Conservation (phyloP, 768 basidiomycete genomes). For the Suillus brevipes region DNA sequence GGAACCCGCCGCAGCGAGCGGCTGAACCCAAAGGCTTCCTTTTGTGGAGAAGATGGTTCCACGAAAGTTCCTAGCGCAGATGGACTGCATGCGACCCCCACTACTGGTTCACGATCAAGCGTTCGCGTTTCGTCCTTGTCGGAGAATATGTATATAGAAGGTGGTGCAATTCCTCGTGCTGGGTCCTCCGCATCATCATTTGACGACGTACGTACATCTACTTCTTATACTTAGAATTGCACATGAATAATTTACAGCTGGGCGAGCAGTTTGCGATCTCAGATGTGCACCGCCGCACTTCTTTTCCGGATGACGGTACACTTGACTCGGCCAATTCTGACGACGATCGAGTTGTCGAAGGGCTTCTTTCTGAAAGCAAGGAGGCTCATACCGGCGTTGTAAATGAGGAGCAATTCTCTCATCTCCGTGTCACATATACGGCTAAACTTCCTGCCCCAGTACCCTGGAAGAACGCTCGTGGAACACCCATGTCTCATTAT, state of each 20-base stretch:
- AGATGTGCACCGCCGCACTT: slow-evolving; percentile 27
- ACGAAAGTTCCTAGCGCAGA: slow-evolving; percentile 1
- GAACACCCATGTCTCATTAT: slow-evolving; percentile 38
- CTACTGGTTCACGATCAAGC: slow-evolving; percentile 30
- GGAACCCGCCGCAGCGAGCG: slow-evolving; percentile 37
- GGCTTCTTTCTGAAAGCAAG: slow-evolving; percentile 33
- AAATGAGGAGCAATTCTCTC: slow-evolving; percentile 35
- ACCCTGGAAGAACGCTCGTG: slow-evolving; percentile 35
- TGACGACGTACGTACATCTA: slow-evolving; percentile 33
- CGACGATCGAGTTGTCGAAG: slow-evolving; percentile 35
- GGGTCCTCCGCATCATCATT: slow-evolving; percentile 27
- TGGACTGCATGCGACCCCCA: slow-evolving; percentile 13
- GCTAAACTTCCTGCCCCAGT: slow-evolving; percentile 33
- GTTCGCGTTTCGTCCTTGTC: slow-evolving; percentile 36
- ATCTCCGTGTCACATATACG: slow-evolving; percentile 39
- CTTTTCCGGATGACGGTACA: slow-evolving; percentile 32
- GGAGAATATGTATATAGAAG: slow-evolving; percentile 29
- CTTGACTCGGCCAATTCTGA: slow-evolving; percentile 37
- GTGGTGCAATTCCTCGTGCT: slow-evolving; percentile 21
- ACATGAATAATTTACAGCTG: slow-evolving; percentile 25
- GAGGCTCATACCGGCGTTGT: slow-evolving; percentile 29
- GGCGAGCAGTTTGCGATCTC: slow-evolving; percentile 24
- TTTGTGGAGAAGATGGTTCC: slow-evolving; percentile 31
- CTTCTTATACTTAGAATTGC: slow-evolving; percentile 33
- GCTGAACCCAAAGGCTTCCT: slow-evolving; percentile 33